Evolutionary conservation across 192 early-diverging fungal genomes (phyloP), one percentile per base, ranked within the genome.

Genomic region (Phycomyces blakesleeanus): DNA sequence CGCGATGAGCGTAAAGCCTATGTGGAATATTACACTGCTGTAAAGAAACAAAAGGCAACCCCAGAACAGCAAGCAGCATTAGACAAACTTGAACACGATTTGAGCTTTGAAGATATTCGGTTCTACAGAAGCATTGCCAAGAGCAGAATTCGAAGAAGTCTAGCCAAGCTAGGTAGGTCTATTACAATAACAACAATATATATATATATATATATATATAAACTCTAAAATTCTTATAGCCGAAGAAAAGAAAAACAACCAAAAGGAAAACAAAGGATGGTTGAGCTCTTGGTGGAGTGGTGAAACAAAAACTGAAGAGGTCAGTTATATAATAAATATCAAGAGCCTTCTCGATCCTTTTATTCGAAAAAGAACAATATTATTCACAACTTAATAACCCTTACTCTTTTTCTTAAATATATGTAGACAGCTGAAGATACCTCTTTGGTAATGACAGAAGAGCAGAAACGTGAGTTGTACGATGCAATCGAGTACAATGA

Each of bases 401-500:
- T 12, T 37, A 14, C 24, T 44, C 11, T 47, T 44, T 38, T 18
- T 11, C 18, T 49, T 40, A 14, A 52, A 5, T 20, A 40, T 24
- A 24, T 38, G 54, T 7, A 62, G 54, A 5, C 10, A 25, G 39
- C 58, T 34, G 55, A 65, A 15, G 51, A 54, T 39, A 51, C 47
- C 11, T 50, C 47, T 7, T 29, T 76, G 55, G 68, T 59, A 14
- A 42, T 92, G 26, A 83, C 85, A 26, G 86, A 87, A 44, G 82
- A 87, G 51, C 87, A 93, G 54, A 82, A 90, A 51, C 81, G 89
- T 53, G 85, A 91, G 65, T 73, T 93, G n/a, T 91, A 87, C 74
- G 88, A 92, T 6, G 86, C 85, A 3, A 93, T 93, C 59, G 90
- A 92, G 57, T 92, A 83, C 65, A 83, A 92, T 65, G 89, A 90